phyloP scores from a whole-genome alignment of 345 rosid species.

The Ceriops tagal region DNA sequence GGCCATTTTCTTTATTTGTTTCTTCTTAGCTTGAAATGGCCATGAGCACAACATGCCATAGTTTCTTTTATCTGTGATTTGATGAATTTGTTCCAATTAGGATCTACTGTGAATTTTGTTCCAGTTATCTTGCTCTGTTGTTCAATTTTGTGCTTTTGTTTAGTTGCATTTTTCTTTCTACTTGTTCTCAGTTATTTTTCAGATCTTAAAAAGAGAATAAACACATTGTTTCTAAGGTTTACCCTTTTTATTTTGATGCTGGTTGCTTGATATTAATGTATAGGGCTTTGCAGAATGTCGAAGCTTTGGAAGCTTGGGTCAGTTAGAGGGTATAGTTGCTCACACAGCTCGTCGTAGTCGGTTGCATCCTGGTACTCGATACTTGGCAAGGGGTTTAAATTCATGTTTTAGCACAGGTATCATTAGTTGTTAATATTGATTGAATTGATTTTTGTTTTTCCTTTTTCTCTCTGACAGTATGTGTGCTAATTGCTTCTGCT shows the following conservation, averaged over 20 bases:
- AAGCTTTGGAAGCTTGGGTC: slow-evolving; percentile 87
- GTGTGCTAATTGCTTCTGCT: too few species aligned
- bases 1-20: background rate
- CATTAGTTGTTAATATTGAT: slow-evolving; percentile 22
- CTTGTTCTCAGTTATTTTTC: background rate
- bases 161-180: background rate
- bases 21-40: background rate
- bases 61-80: background rate
- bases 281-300: slow-evolving; percentile 99
- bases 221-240: slow-evolving; percentile 5
- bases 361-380: slow-evolving; percentile 98
- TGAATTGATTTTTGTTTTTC: slow-evolving; percentile 1
- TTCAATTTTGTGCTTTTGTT: background rate
- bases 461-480: background rate
- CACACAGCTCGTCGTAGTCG: slow-evolving; percentile 92
- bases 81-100: background rate
- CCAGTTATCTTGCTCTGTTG: background rate
- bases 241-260: slow-evolving; percentile 32
- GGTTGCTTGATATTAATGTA: slow-evolving; percentile 56
- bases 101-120: background rate
- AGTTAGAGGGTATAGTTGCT: slow-evolving; percentile 87
- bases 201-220: background rate
- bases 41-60: background rate
- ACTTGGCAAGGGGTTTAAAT: slow-evolving; percentile 96
- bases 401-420: slow-evolving; percentile 95